These are phyloP conservation scores for Mycena metata DNA, from an alignment of 768 basidiomycete genomes.

Conservation along the genomic window DNA sequence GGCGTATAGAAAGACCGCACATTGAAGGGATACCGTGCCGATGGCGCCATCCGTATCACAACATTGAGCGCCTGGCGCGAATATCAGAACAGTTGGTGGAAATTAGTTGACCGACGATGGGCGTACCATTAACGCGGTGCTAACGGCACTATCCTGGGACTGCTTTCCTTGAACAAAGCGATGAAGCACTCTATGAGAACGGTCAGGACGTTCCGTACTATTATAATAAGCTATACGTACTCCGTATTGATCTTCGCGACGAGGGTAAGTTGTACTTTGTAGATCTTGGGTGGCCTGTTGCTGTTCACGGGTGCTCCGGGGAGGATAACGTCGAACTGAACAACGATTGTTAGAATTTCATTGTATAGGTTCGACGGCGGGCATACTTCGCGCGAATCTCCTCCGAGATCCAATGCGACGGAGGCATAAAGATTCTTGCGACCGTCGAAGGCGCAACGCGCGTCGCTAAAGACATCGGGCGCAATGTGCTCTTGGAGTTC, in stretches of 20 bases:
- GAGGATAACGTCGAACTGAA: constrained; percentile 40
- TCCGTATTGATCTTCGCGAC: constrained; percentile 43
- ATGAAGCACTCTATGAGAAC: constrained; percentile 49
- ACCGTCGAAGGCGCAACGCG: constrained; percentile 66
- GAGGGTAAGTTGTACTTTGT: constrained; percentile 21
- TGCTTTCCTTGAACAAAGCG: constrained; percentile 64
- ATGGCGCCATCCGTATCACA: constrained; percentile 78
- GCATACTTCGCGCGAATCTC: constrained; percentile 49
- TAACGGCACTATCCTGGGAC: constrained; percentile 71
- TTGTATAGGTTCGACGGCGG: neutral
- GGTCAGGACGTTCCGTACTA: neutral
- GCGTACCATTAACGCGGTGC: constrained; percentile 75
- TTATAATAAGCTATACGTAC: constrained; percentile 46
- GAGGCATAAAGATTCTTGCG: constrained; percentile 70
- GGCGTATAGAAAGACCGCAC: constrained; percentile 81
- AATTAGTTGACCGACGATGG: neutral
- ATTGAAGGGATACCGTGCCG: constrained; percentile 70
- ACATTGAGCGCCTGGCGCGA: constrained; percentile 72
- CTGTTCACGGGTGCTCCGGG: constrained; percentile 36
- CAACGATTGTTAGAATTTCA: constrained; percentile 14
- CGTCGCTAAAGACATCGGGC: constrained; percentile 63
- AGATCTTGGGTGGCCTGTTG: constrained; percentile 25
- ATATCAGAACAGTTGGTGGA: constrained; percentile 8
- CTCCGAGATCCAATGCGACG: constrained; percentile 55
- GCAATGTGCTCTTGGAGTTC: constrained; percentile 58